phyloP scores from a whole-genome alignment of 306 rosid genomes.

The Alnus rubra region DNA sequence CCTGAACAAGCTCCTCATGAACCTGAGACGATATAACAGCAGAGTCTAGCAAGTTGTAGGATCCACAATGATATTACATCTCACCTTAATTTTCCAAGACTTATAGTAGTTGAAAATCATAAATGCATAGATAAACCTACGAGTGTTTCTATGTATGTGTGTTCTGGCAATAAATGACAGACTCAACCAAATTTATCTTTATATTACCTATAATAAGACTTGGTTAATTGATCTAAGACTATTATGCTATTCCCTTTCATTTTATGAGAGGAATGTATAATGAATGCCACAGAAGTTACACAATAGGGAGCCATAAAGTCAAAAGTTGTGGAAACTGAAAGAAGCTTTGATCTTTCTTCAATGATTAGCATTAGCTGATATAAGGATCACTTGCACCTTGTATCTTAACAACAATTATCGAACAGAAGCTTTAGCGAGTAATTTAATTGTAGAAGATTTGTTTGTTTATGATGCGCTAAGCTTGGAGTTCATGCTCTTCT shows the following conservation, averaged over 20 bases:
- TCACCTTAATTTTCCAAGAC: background rate
- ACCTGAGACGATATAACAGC: slow-evolving; percentile 49
- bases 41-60: slow-evolving; percentile 8
- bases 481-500: too few species aligned
- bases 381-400: too few species aligned
- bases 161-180: background rate
- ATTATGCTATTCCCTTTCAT: background rate
- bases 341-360: too few species aligned
- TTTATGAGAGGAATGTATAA: background rate
- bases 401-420: too few species aligned
- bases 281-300: background rate
- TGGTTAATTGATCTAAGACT: background rate
- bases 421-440: too few species aligned
- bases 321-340: too few species aligned
- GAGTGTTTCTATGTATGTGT: background rate
- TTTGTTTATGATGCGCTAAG: too few species aligned
- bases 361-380: too few species aligned
- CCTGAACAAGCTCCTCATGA: slow-evolving; percentile 77
- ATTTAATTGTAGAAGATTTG: too few species aligned
- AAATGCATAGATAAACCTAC: background rate
- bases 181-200: background rate
- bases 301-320: background rate
- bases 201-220: background rate
- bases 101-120: background rate
- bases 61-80: background rate